Percentiles rank a stretch among this genome's conserved stretches.
Evolutionary conservation across 192 early-diverging fungal species (phyloP).

Genomic region (Kappamyces sp.): DNA sequence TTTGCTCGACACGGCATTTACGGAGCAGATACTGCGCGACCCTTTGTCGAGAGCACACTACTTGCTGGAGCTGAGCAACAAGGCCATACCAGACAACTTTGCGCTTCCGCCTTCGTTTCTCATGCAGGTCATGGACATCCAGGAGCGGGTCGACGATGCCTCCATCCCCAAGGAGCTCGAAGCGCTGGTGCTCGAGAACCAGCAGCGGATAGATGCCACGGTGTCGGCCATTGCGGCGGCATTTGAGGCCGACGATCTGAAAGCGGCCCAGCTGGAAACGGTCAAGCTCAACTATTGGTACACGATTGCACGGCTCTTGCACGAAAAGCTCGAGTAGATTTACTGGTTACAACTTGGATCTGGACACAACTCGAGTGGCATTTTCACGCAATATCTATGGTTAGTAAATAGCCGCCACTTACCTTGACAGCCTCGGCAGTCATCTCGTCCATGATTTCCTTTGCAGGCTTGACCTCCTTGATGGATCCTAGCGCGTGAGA

Average conservation of each 20-base stretch:
- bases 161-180: too few species aligned
- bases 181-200: neutral
- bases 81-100: too few species aligned
- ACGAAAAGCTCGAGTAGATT: too few species aligned
- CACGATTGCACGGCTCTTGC: neutral
- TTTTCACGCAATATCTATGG: too few species aligned
- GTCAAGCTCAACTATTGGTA: constrained; percentile 7
- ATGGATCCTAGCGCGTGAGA: too few species aligned
- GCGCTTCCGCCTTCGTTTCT: too few species aligned
- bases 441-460: constrained; percentile 47
- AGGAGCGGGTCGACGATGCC: constrained; percentile 6
- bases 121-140: constrained; percentile 6
- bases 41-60: constrained; percentile 10
- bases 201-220: neutral
- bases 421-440: constrained; percentile 26
- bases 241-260: neutral
- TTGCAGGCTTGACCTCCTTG: constrained; percentile 34
- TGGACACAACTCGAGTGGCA: too few species aligned
- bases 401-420: constrained; percentile 16
- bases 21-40: constrained; percentile 2
- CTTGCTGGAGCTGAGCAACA: neutral
- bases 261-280: constrained; percentile 2
- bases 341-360: too few species aligned
- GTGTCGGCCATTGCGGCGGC: neutral
- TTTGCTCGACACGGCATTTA: too few species aligned